Evolutionary conservation across 2,329 filamentous ascomycete genomes (phyloP).

Genomic region (Aspergillus floridensis): DNA sequence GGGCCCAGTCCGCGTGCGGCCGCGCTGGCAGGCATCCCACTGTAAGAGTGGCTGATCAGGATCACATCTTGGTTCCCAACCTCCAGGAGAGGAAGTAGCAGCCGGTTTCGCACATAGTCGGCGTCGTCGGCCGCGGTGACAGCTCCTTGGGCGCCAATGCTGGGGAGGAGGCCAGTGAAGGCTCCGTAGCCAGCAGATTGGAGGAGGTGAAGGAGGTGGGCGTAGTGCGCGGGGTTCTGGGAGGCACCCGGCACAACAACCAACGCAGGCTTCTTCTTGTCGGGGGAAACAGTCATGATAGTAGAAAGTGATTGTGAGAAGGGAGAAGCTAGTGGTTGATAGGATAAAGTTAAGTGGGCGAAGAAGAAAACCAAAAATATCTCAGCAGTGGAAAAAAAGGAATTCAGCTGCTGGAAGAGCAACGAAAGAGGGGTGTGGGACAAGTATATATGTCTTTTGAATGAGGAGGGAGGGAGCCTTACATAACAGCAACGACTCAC

Average conservation of each 20-base stretch:
- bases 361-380: no score
- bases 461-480: no score
- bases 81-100: constrained; percentile 1
- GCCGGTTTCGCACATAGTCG: constrained; percentile 2
- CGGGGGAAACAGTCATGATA: not conserved
- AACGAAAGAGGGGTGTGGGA: no score
- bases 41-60: constrained; percentile 6
- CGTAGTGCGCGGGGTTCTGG: constrained; percentile 4
- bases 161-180: constrained; percentile 1
- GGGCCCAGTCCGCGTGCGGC: not conserved
- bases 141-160: not conserved
- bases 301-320: no score
- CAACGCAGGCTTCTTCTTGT: not conserved
- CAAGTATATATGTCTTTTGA: no score
- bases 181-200: constrained; percentile 3
- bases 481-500: no score
- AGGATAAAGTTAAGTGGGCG: no score
- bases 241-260: constrained; percentile 5
- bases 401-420: no score
- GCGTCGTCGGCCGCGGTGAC: constrained; percentile 1
- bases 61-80: constrained; percentile 2
- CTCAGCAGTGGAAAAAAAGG: no score
- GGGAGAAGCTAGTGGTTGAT: no score
- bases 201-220: constrained; percentile 2
- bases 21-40: constrained; percentile 5